Base-by-base conservation (phyloP, 208 protist species). In the Leishmania guyanensis region DNA sequence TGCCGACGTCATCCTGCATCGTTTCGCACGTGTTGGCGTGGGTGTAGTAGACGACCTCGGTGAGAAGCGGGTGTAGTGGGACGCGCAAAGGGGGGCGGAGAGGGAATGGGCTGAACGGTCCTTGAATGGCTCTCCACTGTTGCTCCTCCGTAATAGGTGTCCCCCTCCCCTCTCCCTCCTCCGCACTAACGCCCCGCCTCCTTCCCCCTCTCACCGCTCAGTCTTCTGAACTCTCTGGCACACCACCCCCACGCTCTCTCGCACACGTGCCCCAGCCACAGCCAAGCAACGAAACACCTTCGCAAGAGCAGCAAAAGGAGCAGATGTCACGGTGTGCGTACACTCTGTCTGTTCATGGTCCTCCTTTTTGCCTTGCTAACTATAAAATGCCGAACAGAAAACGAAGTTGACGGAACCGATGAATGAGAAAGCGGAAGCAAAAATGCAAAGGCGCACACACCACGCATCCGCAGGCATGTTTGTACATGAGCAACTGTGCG, bases 121-220 rank as follows among this genome's bases (percentile, higher is more conserved):
- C 39, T 20, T 36, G 48, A 51, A 36, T 20, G 5, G 16, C 60
- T 82, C 17, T 65, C 12, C 53, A 51, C 26, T 84, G 33, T 53
- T 46, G 43, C 43, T 78, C 72, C 29, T 46, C 79, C 65, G 54
- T 83, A 54, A 75, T 22, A 46, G 69, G 75, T 58, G 68, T 39
- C 73, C 54, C 29, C 71, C 53, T 76, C 9, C 16, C 66, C 53
- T 56, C 53, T 9, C 53, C 17, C 53, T 56, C 53, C 53, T 56
- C 53, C 17, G 16, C 53, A 56, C 66, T 78, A 75, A 43, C 68
- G 51, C 73, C 58, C 74, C 64, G 64, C 78, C 29, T 65, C 56
- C 65, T 83, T 68, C 54, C 82, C 74, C 43, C 60, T 69, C 46
- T 76, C 26, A 43, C n/a, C 51, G 14, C 71, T 12, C 60, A 43